Percentiles rank a stretch among this genome's conserved stretches.
phyloP scores from a whole-genome alignment of 257 asterid species.

The Handroanthus guayacan region DNA sequence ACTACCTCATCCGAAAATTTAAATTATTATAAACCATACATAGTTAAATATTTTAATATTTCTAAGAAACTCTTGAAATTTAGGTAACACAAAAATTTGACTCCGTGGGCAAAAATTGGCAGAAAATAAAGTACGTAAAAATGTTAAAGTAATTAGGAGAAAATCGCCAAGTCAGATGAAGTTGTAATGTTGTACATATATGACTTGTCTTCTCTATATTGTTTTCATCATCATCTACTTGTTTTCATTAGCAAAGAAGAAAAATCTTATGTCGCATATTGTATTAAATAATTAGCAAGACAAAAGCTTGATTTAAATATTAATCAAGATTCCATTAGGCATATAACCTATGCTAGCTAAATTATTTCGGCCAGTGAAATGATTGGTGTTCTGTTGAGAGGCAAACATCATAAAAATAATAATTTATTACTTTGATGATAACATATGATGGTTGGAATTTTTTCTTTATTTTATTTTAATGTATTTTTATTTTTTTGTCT shows the following conservation, averaged over 20 bases:
- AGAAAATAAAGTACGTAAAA: neutral
- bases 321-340: slow-evolving; percentile 38
- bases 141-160: slow-evolving; percentile 4
- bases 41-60: neutral
- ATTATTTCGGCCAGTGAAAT: slow-evolving; percentile 7
- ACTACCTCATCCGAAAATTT: no score
- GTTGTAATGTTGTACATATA: slow-evolving; percentile 19
- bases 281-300: slow-evolving; percentile 14
- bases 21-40: no score
- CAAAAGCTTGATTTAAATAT: slow-evolving; percentile 16
- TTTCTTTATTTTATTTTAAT: neutral
- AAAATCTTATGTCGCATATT: neutral
- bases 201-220: slow-evolving; percentile 34
- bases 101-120: neutral
- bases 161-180: slow-evolving; percentile 36
- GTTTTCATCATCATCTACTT: slow-evolving; percentile 60
- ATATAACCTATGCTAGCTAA: neutral
- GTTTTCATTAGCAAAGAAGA: slow-evolving; percentile 45
- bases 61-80: neutral
- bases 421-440: slow-evolving; percentile 17
- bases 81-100: neutral
- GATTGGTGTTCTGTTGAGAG: slow-evolving; percentile 31
- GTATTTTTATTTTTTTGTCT: slow-evolving; percentile 2
- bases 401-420: slow-evolving; percentile 31
- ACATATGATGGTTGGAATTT: slow-evolving; percentile 26